Conservation (phyloP, 805 yeast genomes). For the Alloascoidea africana region DNA sequence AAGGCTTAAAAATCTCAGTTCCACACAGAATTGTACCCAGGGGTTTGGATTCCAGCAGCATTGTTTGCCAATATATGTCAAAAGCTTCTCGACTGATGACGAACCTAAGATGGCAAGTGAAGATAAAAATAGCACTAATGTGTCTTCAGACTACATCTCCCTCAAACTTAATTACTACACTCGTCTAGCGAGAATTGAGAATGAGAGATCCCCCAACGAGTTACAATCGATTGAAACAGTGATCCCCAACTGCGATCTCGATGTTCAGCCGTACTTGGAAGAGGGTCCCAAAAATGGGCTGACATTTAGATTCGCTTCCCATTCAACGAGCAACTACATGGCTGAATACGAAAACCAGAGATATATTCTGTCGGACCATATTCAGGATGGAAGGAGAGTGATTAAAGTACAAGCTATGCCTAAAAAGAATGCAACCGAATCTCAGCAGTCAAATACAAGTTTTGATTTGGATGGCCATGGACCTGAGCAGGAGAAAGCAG, state of each 20-base stretch:
- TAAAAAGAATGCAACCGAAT: too few relatives aligned
- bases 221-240: neutral
- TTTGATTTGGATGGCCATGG: neutral
- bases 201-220: neutral
- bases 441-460: neutral
- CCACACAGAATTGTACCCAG: neutral
- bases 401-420: neutral
- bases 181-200: neutral
- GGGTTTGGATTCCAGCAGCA: neutral
- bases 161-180: neutral
- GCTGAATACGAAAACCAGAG: neutral
- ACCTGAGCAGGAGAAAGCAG: neutral
- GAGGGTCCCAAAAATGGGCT: neutral
- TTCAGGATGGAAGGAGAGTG: neutral
- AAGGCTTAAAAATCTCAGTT: too few relatives aligned
- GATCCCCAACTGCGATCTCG: neutral
- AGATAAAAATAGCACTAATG: too few relatives aligned
- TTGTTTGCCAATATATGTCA: too few relatives aligned
- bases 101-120: too few relatives aligned
- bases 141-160: too few relatives aligned
- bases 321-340: too few relatives aligned
- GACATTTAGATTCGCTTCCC: neutral
- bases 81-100: too few relatives aligned
- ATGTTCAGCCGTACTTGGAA: neutral
- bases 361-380: neutral